Conservation (phyloP, 495 filamentous ascomycete species). For the Xylaria sp. region DNA sequence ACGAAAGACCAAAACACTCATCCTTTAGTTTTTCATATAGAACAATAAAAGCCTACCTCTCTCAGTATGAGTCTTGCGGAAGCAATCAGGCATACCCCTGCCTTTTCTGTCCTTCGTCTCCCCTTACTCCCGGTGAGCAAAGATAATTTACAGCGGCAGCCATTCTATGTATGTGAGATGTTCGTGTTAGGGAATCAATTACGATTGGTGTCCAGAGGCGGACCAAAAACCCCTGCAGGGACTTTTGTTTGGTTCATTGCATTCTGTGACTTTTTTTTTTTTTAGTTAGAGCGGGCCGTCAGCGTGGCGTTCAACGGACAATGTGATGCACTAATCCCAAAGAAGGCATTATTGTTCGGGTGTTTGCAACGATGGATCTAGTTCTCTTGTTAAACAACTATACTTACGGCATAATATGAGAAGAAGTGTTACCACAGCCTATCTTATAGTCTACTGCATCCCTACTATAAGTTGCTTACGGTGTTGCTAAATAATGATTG, state of each 20-base stretch:
- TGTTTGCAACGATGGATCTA: background rate
- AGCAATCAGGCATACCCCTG: background rate
- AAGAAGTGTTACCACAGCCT: too few species aligned
- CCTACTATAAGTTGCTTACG: background rate
- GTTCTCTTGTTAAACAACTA: background rate
- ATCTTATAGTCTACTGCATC: too few species aligned
- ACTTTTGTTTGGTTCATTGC: background rate
- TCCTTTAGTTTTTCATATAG: background rate
- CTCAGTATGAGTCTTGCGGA: background rate
- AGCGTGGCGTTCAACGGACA: background rate
- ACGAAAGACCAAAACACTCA: background rate
- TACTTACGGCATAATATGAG: too few species aligned
- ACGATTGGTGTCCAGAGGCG: background rate
- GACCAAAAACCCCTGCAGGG: background rate
- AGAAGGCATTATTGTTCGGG: background rate
- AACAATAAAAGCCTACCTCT: background rate
- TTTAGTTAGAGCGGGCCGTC: background rate
- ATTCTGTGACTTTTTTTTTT: background rate
- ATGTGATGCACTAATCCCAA: slow-evolving; percentile 3
- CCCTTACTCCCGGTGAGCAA: background rate
- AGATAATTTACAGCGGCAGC: background rate
- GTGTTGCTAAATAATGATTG: background rate
- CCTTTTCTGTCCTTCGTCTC: background rate
- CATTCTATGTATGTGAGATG: background rate
- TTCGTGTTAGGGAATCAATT: background rate